Evolutionary conservation across 1,284 basidiomycete species (phyloP).

Genomic region (Paramarasmius palmivorus): DNA sequence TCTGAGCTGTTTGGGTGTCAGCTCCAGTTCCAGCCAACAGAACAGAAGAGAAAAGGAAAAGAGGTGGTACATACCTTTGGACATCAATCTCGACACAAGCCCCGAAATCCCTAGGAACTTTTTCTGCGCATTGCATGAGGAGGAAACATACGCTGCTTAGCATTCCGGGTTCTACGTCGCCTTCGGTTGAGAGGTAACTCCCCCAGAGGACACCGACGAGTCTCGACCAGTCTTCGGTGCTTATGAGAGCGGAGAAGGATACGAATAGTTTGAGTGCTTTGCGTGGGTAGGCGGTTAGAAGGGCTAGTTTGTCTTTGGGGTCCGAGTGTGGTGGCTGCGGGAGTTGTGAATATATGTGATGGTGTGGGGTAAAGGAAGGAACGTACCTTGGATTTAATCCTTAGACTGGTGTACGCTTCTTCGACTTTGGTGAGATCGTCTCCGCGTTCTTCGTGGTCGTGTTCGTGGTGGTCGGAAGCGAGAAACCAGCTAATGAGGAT

Average conservation of each 20-base stretch:
- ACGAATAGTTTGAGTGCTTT: too few relatives aligned
- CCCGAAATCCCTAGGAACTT: slow-evolving; percentile 45
- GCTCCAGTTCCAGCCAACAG: slow-evolving; percentile 46
- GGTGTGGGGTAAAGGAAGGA: too few relatives aligned
- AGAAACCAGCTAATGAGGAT: slow-evolving; percentile 54
- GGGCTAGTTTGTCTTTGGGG: too few relatives aligned
- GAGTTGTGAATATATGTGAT: too few relatives aligned
- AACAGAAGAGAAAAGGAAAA: background rate
- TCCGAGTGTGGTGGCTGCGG: too few relatives aligned
- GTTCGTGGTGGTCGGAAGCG: too few relatives aligned
- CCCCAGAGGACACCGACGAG: slow-evolving; percentile 42
- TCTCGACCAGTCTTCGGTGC: too few relatives aligned
- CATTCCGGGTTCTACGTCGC: background rate
- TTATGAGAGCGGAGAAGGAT: too few relatives aligned
- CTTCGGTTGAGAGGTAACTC: background rate
- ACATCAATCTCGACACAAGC: slow-evolving; percentile 56
- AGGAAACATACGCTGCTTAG: slow-evolving; percentile 66
- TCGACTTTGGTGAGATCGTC: slow-evolving; percentile 43
- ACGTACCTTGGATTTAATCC: too few relatives aligned
- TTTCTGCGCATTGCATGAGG: slow-evolving; percentile 73
- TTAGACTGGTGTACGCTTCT: too few relatives aligned
- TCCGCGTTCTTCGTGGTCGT: slow-evolving; percentile 33
- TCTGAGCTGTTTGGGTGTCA: slow-evolving; percentile 40
- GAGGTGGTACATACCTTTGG: slow-evolving; percentile 42
- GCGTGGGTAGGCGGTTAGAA: too few relatives aligned